Evolutionary conservation across 192 early-diverging fungal species (phyloP).

Genomic region (Geranomyces michiganensis): DNA sequence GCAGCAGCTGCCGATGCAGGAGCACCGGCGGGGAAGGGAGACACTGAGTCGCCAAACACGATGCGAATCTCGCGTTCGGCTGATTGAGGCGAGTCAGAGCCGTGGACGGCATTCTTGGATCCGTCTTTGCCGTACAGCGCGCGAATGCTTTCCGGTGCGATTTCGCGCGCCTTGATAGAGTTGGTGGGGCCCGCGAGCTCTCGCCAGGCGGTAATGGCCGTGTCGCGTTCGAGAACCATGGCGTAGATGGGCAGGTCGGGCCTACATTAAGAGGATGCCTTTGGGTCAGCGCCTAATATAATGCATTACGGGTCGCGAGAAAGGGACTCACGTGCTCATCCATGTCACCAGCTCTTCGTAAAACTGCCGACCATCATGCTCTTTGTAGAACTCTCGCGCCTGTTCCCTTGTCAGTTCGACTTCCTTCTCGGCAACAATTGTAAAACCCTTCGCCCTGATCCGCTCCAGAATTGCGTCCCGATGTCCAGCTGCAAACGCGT

Average conservation of each 20-base stretch:
- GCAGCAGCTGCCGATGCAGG: not conserved
- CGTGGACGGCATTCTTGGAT: slow-evolving; percentile 60
- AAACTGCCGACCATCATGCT: slow-evolving; percentile 47
- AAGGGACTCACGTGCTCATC: slow-evolving; percentile 53
- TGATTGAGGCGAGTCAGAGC: slow-evolving; percentile 55
- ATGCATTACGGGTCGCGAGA: not conserved
- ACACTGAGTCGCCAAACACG: slow-evolving; percentile 46
- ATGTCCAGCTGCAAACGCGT: slow-evolving; percentile 50
- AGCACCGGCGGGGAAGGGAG: slow-evolving; percentile 22
- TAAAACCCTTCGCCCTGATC: slow-evolving; percentile 44
- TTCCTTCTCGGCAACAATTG: slow-evolving; percentile 49
- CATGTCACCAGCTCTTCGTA: slow-evolving; percentile 52
- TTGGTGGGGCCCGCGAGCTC: slow-evolving; percentile 62
- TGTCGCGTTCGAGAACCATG: slow-evolving; percentile 56
- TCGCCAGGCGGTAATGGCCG: slow-evolving; percentile 58
- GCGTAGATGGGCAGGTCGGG: slow-evolving; percentile 59
- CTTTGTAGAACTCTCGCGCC: slow-evolving; percentile 55
- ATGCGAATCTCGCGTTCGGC: slow-evolving; percentile 46
- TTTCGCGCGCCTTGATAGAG: slow-evolving; percentile 57
- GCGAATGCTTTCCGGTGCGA: slow-evolving; percentile 56
- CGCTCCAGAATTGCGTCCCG: slow-evolving; percentile 51
- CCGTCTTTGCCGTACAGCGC: slow-evolving; percentile 60
- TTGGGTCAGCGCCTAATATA: not conserved
- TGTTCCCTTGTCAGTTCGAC: slow-evolving; percentile 37
- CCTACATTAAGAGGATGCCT: slow-evolving; percentile 6